Conservation (phyloP, 2,329 filamentous ascomycete genomes). For the Rugonectria rugulosa region DNA sequence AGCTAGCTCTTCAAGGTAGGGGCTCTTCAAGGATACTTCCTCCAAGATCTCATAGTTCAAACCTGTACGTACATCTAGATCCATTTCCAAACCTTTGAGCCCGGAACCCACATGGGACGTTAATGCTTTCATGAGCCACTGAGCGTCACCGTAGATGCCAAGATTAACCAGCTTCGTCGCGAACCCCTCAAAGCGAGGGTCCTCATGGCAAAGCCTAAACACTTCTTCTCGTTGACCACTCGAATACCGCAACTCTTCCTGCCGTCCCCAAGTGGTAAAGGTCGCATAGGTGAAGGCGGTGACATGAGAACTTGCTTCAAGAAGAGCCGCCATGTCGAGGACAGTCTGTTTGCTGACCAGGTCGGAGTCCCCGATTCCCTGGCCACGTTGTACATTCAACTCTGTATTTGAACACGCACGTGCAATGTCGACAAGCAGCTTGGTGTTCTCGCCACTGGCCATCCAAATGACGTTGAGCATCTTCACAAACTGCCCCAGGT, state of each 20-base stretch:
- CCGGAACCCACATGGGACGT: not conserved
- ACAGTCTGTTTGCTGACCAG: not conserved
- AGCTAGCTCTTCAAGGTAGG: slow-evolving; percentile 5
- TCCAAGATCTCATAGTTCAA: not conserved
- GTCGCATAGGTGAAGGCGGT: slow-evolving; percentile 13
- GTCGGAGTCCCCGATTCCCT: not conserved
- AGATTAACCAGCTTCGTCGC: not conserved
- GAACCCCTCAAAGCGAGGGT: not conserved
- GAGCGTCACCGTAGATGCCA: not conserved
- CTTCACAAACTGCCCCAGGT: not conserved
- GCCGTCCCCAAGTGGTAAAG: not conserved
- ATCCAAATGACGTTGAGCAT: slow-evolving; percentile 10
- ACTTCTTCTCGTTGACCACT: not conserved
- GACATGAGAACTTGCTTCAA: slow-evolving; percentile 14
- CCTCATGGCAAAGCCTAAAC: not conserved
- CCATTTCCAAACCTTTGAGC: slow-evolving; percentile 1
- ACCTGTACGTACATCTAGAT: not conserved
- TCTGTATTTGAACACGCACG: slow-evolving; percentile 18
- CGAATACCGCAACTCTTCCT: not conserved
- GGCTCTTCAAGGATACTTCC: not conserved
- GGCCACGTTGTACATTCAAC: slow-evolving; percentile 5
- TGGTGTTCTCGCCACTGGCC: not conserved
- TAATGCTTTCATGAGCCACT: not conserved
- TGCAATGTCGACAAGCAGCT: not conserved
- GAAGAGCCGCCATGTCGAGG: slow-evolving; percentile 7